Percentiles rank a stretch among this genome's conserved stretches.
Conservation (phyloP, 2,329 filamentous ascomycete species). For the Fonsecaea pugnacius region DNA sequence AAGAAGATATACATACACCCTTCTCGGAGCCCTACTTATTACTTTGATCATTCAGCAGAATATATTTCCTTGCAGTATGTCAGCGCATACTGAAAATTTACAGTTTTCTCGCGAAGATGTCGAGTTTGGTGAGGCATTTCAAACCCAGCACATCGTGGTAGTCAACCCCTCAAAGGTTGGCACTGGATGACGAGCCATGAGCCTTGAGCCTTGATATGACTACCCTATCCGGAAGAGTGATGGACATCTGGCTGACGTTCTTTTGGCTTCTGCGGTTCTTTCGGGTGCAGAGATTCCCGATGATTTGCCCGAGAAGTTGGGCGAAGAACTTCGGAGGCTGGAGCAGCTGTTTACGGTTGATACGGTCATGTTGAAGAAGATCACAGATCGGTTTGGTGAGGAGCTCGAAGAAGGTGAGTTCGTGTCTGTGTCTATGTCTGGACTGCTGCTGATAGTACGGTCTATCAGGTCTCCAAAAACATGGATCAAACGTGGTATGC, state of each 20-base stretch:
- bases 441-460: background rate
- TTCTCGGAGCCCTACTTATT: background rate
- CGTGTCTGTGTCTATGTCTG: background rate
- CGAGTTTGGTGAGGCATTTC: background rate
- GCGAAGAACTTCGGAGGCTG: constrained; percentile 70
- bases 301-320: constrained; percentile 7
- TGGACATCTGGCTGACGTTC: background rate
- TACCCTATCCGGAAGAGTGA: background rate
- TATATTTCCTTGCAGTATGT: background rate
- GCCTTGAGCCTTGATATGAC: background rate
- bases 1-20: no score
- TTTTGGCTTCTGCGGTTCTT: background rate
- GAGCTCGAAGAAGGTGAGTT: constrained; percentile 76
- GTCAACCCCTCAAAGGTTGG: background rate
- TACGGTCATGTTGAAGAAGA: constrained; percentile 74
- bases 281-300: background rate
- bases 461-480: background rate
- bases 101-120: background rate
- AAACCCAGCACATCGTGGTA: background rate
- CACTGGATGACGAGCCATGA: background rate
- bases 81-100: background rate
- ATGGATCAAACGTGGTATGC: constrained; percentile 16
- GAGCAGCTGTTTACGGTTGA: constrained; percentile 79
- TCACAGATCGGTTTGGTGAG: constrained; percentile 80
- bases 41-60: background rate